Evolutionary conservation across 2,329 filamentous ascomycete genomes (phyloP).

Genomic region (Diplodia scrobiculata): DNA sequence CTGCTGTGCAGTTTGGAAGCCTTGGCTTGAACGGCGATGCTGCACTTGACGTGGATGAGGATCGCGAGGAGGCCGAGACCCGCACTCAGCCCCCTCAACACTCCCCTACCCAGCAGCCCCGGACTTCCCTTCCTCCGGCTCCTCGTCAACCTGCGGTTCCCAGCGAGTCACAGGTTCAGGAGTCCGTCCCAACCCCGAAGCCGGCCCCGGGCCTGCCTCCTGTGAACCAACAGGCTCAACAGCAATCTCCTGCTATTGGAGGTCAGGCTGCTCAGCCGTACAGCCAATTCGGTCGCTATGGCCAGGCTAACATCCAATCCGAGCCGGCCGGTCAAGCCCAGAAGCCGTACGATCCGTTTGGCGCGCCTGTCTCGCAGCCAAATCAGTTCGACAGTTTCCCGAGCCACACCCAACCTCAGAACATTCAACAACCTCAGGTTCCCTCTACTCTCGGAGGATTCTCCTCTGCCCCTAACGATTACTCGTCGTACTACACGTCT

Average conservation of each 20-base stretch:
- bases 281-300: constrained; percentile 71
- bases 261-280: constrained; percentile 54
- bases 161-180: constrained; percentile 45
- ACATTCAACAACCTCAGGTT: constrained; percentile 58
- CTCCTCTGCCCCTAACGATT: constrained; percentile 76
- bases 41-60: constrained; percentile 77
- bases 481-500: constrained; percentile 81
- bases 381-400: constrained; percentile 53
- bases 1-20: constrained; percentile 93
- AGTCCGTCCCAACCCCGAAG: constrained; percentile 56
- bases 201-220: constrained; percentile 64
- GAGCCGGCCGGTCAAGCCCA: constrained; percentile 65
- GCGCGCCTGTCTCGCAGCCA: constrained; percentile 64
- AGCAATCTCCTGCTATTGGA: constrained; percentile 49
- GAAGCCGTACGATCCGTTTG: constrained; percentile 87
- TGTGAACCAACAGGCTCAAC: constrained; percentile 54
- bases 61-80: constrained; percentile 93
- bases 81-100: constrained; percentile 90
- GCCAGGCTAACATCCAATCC: constrained; percentile 60
- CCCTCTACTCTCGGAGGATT: constrained; percentile 66
- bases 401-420: constrained; percentile 57
- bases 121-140: constrained; percentile 81
- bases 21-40: constrained; percentile 78
- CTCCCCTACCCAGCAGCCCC: constrained; percentile 81
- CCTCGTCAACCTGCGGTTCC: constrained; percentile 49